These are phyloP conservation scores for Wallemia mellicola DNA, from an alignment of 1,284 basidiomycete species.

Conservation along the genomic window DNA sequence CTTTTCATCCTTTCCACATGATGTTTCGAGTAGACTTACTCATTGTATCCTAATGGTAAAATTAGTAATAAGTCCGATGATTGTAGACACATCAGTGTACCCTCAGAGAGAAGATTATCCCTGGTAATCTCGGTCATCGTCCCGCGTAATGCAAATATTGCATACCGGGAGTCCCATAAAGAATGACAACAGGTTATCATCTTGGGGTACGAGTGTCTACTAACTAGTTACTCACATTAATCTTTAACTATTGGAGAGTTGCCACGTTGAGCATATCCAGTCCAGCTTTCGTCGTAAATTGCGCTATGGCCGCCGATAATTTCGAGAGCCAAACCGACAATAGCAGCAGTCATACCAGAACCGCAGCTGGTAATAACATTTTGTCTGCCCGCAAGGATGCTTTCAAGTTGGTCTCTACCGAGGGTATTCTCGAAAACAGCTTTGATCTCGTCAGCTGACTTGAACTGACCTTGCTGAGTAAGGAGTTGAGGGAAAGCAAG, in stretches of 20 bases:
- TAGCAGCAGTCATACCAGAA: constrained; percentile 84
- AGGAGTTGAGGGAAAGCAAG: constrained; percentile 61
- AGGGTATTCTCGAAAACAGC: constrained; percentile 30
- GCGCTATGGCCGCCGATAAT: constrained; percentile 30
- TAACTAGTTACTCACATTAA: background rate
- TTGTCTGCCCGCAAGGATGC: constrained; percentile 27
- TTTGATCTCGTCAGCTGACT: constrained; percentile 26
- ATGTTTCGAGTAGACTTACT: no score
- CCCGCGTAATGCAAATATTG: background rate
- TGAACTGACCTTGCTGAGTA: constrained; percentile 36
- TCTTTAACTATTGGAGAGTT: background rate
- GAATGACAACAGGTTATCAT: background rate
- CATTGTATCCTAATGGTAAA: background rate
- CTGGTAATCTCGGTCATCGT: background rate
- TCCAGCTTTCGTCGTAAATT: constrained; percentile 39
- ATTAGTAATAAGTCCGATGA: background rate
- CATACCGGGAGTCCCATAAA: background rate
- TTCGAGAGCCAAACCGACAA: constrained; percentile 65
- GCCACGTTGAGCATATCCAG: constrained; percentile 3
- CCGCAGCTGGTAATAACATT: constrained; percentile 46
- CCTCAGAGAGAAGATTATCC: constrained; percentile 1
- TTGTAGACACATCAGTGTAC: no score
- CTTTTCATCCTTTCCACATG: background rate
- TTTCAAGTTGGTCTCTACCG: constrained; percentile 23
- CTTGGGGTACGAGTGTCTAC: background rate